phyloP scores from a whole-genome alignment of 2,329 filamentous ascomycete species.

The Hymenoscyphus linearis region DNA sequence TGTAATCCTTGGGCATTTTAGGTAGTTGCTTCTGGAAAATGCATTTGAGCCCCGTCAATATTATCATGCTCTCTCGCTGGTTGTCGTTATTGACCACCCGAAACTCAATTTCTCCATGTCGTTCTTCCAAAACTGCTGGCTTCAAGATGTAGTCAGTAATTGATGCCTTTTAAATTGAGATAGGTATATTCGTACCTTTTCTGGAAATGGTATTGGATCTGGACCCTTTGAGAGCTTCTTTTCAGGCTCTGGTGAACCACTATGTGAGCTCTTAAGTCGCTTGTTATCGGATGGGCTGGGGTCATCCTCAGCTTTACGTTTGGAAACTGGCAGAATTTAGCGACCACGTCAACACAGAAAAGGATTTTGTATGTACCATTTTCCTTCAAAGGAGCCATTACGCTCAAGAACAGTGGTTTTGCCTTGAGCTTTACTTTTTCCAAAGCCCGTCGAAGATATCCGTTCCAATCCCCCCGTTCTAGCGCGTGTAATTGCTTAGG shows the following conservation, averaged over 20 bases:
- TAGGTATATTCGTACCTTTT: slow-evolving; percentile 56
- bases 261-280: slow-evolving; percentile 50
- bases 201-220: slow-evolving; percentile 76
- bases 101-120: slow-evolving; percentile 91
- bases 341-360: neutral
- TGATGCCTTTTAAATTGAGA: slow-evolving; percentile 24
- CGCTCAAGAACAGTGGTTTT: neutral
- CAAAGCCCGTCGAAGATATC: neutral
- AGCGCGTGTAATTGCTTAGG: neutral
- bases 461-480: neutral
- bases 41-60: slow-evolving; percentile 91
- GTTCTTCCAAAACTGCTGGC: slow-evolving; percentile 89
- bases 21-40: slow-evolving; percentile 98
- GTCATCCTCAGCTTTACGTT: slow-evolving; percentile 70
- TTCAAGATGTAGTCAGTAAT: slow-evolving; percentile 30
- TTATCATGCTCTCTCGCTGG: slow-evolving; percentile 80
- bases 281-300: slow-evolving; percentile 59
- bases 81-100: slow-evolving; percentile 97
- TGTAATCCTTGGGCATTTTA: slow-evolving; percentile 99
- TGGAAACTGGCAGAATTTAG: slow-evolving; percentile 33
- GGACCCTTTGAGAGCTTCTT: slow-evolving; percentile 44
- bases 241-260: slow-evolving; percentile 38
- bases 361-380: slow-evolving; percentile 14
- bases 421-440: neutral
- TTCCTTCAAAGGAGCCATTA: slow-evolving; percentile 27